These are phyloP conservation scores for Paramecium sexaurelia DNA, from an alignment of 73 alveolate species.

Conservation along the genomic window DNA sequence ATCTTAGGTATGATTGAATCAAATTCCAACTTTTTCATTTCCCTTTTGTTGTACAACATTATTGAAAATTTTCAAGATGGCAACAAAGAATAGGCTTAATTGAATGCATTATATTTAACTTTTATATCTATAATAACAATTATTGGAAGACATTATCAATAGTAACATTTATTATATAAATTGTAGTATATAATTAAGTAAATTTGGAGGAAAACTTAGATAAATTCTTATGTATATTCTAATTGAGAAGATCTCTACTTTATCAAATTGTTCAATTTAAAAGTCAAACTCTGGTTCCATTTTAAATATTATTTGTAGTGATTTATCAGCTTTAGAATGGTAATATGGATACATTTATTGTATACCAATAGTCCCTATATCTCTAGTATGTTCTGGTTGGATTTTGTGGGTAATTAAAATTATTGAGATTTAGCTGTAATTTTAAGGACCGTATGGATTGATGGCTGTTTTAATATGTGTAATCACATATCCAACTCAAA, in stretches of 20 bases:
- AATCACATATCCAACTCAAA: constrained; percentile 34
- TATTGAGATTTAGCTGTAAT: not conserved
- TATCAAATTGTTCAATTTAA: not conserved
- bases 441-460: constrained; percentile 37
- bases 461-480: constrained; percentile 33
- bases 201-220: constrained; percentile 44
- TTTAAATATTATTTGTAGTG: constrained; percentile 52
- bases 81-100: not conserved
- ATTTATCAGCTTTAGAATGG: constrained; percentile 21
- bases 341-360: constrained; percentile 16
- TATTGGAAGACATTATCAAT: constrained; percentile 13
- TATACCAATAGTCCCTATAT: constrained; percentile 28
- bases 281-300: constrained; percentile 41
- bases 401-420: constrained; percentile 5
- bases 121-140: not conserved
- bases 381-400: not conserved
- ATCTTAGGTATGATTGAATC: constrained; percentile 23
- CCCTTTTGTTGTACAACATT: not conserved
- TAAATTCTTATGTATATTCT: constrained; percentile 1
- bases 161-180: not conserved
- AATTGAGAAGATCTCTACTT: not conserved
- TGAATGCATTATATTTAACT: not conserved
- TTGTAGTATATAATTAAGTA: not conserved
- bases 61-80: not conserved
- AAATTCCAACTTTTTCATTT: not conserved